Evolutionary conservation across 257 asterid species (phyloP).

Genomic region (Nicotiana otophora): DNA sequence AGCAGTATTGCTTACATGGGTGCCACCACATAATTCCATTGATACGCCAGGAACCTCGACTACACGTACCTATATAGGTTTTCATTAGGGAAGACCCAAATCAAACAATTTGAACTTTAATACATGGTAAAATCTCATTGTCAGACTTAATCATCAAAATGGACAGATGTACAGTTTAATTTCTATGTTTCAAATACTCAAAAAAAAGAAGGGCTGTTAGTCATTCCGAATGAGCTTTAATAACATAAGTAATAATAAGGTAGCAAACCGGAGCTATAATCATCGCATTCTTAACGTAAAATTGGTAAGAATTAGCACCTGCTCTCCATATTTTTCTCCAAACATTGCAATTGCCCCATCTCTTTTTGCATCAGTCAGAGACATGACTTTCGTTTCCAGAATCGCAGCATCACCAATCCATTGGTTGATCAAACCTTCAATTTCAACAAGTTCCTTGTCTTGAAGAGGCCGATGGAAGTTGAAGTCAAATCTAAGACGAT

Average conservation of each 20-base stretch:
- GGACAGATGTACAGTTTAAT: background rate
- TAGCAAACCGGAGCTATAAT: background rate
- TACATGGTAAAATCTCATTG: background rate
- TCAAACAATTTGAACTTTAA: background rate
- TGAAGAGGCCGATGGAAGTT: conserved; percentile 74
- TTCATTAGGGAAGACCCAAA: background rate
- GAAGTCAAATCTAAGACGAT: conserved; percentile 90
- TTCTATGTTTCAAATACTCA: background rate
- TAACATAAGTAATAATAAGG: background rate
- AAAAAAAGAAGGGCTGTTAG: background rate
- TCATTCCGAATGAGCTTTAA: background rate
- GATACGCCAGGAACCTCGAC: conserved; percentile 97
- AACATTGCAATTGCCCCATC: conserved; percentile 97
- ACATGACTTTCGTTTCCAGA: conserved; percentile 71
- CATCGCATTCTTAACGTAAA: background rate
- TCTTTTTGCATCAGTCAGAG: conserved; percentile 72
- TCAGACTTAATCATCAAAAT: background rate
- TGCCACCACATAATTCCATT: conserved; percentile 95
- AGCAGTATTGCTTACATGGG: conserved; percentile 69
- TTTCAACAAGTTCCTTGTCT: conserved; percentile 64
- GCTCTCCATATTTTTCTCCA: conserved; percentile 95
- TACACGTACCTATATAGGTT: conserved; percentile 66
- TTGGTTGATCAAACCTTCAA: conserved; percentile 69
- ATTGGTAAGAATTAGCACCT: conserved; percentile 34
- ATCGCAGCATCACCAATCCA: conserved; percentile 84